Conservation (phyloP, 1,284 basidiomycete genomes). For the Naganishia cerealis region DNA sequence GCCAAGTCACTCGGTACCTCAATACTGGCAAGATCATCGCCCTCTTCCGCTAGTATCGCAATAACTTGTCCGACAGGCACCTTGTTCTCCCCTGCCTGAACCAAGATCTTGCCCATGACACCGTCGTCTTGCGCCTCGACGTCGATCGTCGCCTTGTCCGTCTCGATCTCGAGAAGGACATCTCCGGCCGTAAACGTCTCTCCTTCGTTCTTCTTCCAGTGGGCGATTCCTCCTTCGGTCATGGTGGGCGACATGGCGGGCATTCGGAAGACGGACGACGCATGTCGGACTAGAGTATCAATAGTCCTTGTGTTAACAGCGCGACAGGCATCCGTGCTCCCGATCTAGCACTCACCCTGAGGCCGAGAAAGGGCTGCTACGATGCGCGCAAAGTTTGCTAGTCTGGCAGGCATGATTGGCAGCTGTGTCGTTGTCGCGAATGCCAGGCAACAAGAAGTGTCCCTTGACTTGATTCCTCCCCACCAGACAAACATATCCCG, state of each 20-base stretch:
- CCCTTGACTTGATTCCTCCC: background rate
- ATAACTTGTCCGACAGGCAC: constrained; percentile 84
- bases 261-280: constrained; percentile 62
- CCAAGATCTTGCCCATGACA: constrained; percentile 86
- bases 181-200: constrained; percentile 82
- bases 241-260: constrained; percentile 99
- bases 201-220: constrained; percentile 90
- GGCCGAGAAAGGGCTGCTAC: constrained; percentile 3
- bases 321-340: background rate
- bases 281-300: constrained; percentile 21
- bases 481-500: background rate
- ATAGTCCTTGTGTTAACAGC: background rate
- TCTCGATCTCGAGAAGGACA: constrained; percentile 93
- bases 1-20: constrained; percentile 58
- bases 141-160: constrained; percentile 98
- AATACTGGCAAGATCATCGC: constrained; percentile 86
- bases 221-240: constrained; percentile 91
- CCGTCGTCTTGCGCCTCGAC: constrained; percentile 99
- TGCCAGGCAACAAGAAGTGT: background rate
- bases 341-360: background rate
- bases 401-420: constrained; percentile 8
- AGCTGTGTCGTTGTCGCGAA: background rate
- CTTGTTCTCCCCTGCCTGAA: constrained; percentile 47
- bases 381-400: background rate
- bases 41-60: constrained; percentile 92